phyloP scores from a whole-genome alignment of 177 flowering plant species.

The Vitis hybrid region DNA sequence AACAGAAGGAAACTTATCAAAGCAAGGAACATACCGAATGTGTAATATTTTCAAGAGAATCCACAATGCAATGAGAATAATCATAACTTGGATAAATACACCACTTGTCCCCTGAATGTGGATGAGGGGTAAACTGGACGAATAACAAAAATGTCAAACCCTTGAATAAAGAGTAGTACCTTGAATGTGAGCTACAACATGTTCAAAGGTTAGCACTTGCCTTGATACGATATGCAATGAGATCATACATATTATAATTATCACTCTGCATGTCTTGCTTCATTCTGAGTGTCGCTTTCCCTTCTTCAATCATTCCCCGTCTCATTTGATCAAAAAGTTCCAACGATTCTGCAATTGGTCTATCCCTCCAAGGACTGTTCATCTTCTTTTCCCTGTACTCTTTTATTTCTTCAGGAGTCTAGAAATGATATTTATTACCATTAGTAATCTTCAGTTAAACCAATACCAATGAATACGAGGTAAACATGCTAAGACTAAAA shows the following conservation, averaged over 20 bases:
- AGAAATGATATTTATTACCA: conserved; percentile 6
- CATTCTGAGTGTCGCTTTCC: conserved; percentile 96
- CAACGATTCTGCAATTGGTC: conserved; percentile 87
- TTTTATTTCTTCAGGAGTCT: conserved; percentile 91
- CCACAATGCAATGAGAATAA: conserved; percentile 96
- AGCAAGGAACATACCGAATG: conserved; percentile 69
- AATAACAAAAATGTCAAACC: neutral
- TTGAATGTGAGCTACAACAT: conserved; percentile 4
- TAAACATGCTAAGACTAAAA: too few relatives aligned
- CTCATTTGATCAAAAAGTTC: conserved; percentile 92
- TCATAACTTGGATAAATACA: conserved; percentile 98
- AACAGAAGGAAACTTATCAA: neutral
- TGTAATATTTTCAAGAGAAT: conserved; percentile 93
- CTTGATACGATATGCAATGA: conserved; percentile 97
- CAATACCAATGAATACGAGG: neutral
- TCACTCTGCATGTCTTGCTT: conserved; percentile 99
- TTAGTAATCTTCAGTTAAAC: neutral
- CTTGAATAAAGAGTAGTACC: neutral
- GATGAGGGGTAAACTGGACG: conserved; percentile 91
- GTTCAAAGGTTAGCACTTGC: conserved; percentile 32
- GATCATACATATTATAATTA: conserved; percentile 93
- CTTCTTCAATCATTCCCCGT: conserved; percentile 83
- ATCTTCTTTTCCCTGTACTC: conserved; percentile 86
- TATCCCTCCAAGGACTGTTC: conserved; percentile 99
- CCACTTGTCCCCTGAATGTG: conserved; percentile 97